Percentiles rank a stretch among this genome's conserved stretches.
Conservation (phyloP, 805 yeast species). For the Lachancea sp. region DNA sequence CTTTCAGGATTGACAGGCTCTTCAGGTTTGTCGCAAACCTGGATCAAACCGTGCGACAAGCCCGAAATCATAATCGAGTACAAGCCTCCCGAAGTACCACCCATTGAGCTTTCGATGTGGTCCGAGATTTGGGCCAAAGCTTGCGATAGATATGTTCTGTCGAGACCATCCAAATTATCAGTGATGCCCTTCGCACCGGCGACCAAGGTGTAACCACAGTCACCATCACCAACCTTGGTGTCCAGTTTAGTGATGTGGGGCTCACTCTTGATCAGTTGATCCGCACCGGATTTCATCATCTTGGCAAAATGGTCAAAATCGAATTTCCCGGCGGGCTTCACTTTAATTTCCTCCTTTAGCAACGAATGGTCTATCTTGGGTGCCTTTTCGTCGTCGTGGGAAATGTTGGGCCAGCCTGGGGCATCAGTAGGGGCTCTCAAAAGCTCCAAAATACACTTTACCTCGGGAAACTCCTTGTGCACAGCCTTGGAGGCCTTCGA, state of each 20-base stretch:
- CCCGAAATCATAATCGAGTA: conserved; percentile 83
- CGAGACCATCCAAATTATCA: conserved; percentile 41
- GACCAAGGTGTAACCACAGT: conserved; percentile 87
- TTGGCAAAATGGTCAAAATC: conserved; percentile 30
- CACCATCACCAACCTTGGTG: conserved; percentile 93
- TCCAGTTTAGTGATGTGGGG: conserved; percentile 81
- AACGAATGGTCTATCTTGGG: conserved; percentile 29
- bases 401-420: conserved; percentile 62
- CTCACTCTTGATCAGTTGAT: conserved; percentile 54
- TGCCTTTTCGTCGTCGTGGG: conserved; percentile 22
- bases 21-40: conserved; percentile 18
- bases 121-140: conserved; percentile 72
- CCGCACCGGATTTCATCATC: conserved; percentile 45
- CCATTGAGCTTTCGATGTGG: conserved; percentile 85
- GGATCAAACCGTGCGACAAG: conserved; percentile 48
- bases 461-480: conserved; percentile 30
- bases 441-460: conserved; percentile 40
- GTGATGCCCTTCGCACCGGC: conserved; percentile 73
- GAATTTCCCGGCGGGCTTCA: conserved; percentile 33
- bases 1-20: conserved; percentile 29
- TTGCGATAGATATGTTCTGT: conserved; percentile 40
- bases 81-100: conserved; percentile 94
- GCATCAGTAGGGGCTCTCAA: conserved; percentile 72
- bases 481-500: conserved; percentile 40
- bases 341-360: conserved; percentile 29